A percentile compares a stretch with the other conserved stretches of the same genome.
Conservation (phyloP, 1,284 basidiomycete genomes). For the Leccinum fuscescens region DNA sequence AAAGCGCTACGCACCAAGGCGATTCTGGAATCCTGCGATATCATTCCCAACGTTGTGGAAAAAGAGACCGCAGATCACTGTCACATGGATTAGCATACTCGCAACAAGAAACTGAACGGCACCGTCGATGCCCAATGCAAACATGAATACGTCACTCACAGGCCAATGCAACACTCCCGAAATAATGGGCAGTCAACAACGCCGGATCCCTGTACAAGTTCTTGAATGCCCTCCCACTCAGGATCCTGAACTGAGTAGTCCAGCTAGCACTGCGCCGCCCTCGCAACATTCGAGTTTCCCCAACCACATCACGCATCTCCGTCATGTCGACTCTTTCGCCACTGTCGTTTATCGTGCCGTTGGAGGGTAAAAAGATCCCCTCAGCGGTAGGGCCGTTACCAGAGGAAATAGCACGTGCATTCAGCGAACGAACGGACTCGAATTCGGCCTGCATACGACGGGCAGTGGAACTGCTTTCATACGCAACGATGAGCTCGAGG, state of each 20-base stretch:
- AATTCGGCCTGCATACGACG: conserved; percentile 65
- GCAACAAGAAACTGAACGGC: not conserved
- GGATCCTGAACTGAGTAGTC: conserved; percentile 87
- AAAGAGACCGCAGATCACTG: conserved; percentile 81
- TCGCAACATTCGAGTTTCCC: conserved; percentile 65
- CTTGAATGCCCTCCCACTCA: conserved; percentile 97
- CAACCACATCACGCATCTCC: conserved; percentile 61
- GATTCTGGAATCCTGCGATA: conserved; percentile 92
- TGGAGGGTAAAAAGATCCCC: conserved; percentile 23
- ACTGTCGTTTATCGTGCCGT: conserved; percentile 19
- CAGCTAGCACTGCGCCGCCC: conserved; percentile 85
- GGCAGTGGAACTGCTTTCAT: conserved; percentile 67
- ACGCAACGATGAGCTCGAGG: conserved; percentile 72
- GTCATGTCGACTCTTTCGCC: conserved; percentile 34
- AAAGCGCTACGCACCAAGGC: conserved; percentile 52
- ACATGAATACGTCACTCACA: conserved; percentile 46
- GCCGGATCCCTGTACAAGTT: conserved; percentile 95
- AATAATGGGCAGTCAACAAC: conserved; percentile 87
- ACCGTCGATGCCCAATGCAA: not conserved
- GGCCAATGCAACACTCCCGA: conserved; percentile 80
- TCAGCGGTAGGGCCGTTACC: not conserved
- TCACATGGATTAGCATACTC: conserved; percentile 8
- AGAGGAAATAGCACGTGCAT: conserved; percentile 3
- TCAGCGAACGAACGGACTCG: conserved; percentile 41
- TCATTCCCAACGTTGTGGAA: conserved; percentile 85